A percentile compares a stretch with the other conserved stretches of the same genome.
Conservation (phyloP, 257 asterid species). For the Mitragyna speciosa region DNA sequence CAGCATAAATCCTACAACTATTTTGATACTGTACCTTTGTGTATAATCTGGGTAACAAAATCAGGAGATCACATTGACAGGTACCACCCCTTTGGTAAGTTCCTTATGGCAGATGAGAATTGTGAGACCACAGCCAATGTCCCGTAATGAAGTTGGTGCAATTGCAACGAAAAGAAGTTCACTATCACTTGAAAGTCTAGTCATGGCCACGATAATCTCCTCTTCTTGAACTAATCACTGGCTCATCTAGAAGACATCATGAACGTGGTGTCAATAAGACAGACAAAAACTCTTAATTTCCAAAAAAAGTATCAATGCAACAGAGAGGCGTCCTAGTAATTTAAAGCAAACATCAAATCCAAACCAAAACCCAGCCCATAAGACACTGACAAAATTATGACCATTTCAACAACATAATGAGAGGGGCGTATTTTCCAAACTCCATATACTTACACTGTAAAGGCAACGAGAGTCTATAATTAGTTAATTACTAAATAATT, state of each 20-base stretch:
- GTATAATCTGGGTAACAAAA: background rate
- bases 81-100: background rate
- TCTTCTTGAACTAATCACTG: conserved; percentile 20
- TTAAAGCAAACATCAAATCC: background rate
- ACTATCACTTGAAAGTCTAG: conserved; percentile 5
- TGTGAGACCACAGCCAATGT: background rate
- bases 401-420: no score
- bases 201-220: conserved; percentile 14
- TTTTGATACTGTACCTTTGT: background rate
- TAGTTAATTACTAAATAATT: background rate
- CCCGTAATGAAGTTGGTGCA: background rate
- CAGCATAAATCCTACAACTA: background rate
- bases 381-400: no score
- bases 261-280: background rate
- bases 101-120: background rate
- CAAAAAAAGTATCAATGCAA: no score
- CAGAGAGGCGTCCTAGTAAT: background rate
- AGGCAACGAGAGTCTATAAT: background rate
- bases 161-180: background rate
- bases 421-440: no score
- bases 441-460: background rate
- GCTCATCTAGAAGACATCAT: conserved; percentile 21
- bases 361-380: background rate
- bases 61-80: background rate
- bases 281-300: background rate